phyloP scores from a whole-genome alignment of 805 yeast species.

The Starmerella sp. region DNA sequence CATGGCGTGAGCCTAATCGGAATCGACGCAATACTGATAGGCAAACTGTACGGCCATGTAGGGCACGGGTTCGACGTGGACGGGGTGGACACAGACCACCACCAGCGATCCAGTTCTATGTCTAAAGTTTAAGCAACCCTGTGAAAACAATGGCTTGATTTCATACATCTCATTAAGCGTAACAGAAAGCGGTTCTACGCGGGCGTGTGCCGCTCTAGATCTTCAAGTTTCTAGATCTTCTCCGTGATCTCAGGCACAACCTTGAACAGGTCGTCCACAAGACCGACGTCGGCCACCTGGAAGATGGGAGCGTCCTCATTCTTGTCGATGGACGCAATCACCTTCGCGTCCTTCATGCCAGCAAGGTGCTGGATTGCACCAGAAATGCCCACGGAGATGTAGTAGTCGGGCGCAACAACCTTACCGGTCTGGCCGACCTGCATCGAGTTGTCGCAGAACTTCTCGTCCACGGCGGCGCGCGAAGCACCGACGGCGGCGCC shows the following conservation, averaged over 20 bases:
- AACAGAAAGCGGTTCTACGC: neutral
- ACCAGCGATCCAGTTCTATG: no score
- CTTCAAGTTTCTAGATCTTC: conserved; percentile 31
- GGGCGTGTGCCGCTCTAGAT: neutral
- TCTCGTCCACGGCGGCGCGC: conserved; percentile 95
- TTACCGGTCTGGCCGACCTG: conserved; percentile 99
- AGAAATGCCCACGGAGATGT: conserved; percentile 85
- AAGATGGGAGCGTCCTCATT: conserved; percentile 92
- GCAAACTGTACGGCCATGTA: neutral
- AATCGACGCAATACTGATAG: neutral
- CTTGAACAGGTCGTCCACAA: conserved; percentile 80
- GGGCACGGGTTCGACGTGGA: no score
- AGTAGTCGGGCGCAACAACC: conserved; percentile 91
- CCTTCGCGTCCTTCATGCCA: conserved; percentile 94
- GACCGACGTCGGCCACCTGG: conserved; percentile 78
- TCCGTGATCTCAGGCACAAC: conserved; percentile 82
- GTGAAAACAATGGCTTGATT: neutral
- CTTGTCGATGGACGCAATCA: conserved; percentile 87
- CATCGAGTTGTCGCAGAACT: conserved; percentile 87
- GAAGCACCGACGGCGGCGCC: conserved; percentile 96
- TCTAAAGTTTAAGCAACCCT: no score
- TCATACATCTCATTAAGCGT: neutral
- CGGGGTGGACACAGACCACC: no score
- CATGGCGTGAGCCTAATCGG: neutral
- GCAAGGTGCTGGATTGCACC: conserved; percentile 98